Conservation (phyloP, 2,329 filamentous ascomycete species). For the Blastomyces silverae region DNA sequence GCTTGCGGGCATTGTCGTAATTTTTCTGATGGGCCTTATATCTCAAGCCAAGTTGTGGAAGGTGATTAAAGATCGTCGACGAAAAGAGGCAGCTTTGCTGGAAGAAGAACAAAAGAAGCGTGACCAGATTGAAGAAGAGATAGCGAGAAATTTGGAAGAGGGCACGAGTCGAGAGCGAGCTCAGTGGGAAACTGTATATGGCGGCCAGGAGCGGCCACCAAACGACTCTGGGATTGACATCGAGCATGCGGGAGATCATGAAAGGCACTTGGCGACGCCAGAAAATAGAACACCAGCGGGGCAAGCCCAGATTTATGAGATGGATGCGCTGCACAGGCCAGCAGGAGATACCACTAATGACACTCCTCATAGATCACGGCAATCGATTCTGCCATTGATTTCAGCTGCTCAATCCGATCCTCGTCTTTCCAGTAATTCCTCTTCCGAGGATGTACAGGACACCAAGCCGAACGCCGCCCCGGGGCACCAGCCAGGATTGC, state of each 20-base stretch:
- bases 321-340: slow-evolving; percentile 5
- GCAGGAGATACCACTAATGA: not conserved
- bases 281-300: not conserved
- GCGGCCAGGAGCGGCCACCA: slow-evolving; percentile 47
- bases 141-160: slow-evolving; percentile 54
- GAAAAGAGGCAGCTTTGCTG: slow-evolving; percentile 42
- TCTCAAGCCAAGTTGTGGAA: slow-evolving; percentile 85
- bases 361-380: not conserved
- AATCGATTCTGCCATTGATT: not conserved
- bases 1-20: slow-evolving; percentile 66
- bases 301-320: not conserved
- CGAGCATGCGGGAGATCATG: not conserved
- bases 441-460: not conserved
- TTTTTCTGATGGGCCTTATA: slow-evolving; percentile 67
- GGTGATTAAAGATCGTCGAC: slow-evolving; percentile 55
- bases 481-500: not conserved
- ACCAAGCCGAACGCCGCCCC: not conserved
- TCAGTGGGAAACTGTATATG: slow-evolving; percentile 73
- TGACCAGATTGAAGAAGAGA: slow-evolving; percentile 60
- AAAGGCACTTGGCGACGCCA: not conserved
- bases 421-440: not conserved
- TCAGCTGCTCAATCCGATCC: not conserved
- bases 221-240: slow-evolving; percentile 30
- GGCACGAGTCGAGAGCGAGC: slow-evolving; percentile 40
- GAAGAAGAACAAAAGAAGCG: slow-evolving; percentile 50